Evolutionary conservation across 1,284 basidiomycete species (phyloP).

Genomic region (Xerocomus amazonicus): DNA sequence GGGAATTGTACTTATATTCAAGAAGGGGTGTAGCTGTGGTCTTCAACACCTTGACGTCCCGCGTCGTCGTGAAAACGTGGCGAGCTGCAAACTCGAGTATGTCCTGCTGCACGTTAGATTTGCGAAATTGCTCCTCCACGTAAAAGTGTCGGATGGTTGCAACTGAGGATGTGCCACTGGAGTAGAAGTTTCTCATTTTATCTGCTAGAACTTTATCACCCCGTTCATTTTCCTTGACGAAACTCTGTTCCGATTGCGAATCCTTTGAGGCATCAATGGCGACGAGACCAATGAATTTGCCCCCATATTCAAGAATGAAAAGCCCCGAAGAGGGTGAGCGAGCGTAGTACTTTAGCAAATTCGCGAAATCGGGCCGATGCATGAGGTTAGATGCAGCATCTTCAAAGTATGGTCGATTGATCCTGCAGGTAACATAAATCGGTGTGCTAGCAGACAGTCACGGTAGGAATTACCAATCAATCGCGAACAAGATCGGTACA

Average conservation of each 20-base stretch:
- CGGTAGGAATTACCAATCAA: conserved; percentile 57
- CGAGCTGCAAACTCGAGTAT: conserved; percentile 57
- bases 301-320: conserved; percentile 64
- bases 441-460: background rate
- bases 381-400: conserved; percentile 50
- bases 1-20: conserved; percentile 45
- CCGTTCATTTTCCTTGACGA: conserved; percentile 24
- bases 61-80: conserved; percentile 50
- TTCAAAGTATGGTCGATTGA: conserved; percentile 69
- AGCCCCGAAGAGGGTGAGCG: conserved; percentile 58
- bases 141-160: conserved; percentile 77
- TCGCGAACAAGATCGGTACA: conserved; percentile 60
- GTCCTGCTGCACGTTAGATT: conserved; percentile 59
- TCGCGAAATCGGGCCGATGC: conserved; percentile 53
- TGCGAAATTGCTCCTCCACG: conserved; percentile 62
- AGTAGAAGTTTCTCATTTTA: conserved; percentile 15
- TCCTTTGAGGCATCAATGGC: conserved; percentile 60
- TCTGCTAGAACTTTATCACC: conserved; percentile 11
- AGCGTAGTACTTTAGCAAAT: conserved; percentile 57
- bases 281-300: conserved; percentile 62
- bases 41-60: conserved; percentile 43
- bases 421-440: conserved; percentile 41
- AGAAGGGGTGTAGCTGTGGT: conserved; percentile 49
- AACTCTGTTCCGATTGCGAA: conserved; percentile 29
- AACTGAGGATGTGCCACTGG: conserved; percentile 39